Base-by-base conservation (phyloP, 176 grass and related monocot genomes). In the Eragrostis nindensis region DNA sequence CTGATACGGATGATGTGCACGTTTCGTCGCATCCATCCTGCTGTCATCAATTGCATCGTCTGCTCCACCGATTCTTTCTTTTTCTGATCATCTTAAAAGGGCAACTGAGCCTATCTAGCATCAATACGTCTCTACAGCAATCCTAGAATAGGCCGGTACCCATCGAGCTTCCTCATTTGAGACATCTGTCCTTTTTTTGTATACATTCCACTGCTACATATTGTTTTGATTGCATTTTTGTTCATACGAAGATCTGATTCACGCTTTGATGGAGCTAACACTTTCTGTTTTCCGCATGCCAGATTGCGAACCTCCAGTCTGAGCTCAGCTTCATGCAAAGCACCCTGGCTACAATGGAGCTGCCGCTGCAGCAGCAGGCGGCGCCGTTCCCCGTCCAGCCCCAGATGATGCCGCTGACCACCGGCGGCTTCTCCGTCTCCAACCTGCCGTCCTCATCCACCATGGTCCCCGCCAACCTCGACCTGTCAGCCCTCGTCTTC, bases 281-380 rank as follows among this genome's bases (percentile, higher is more conserved):
- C 13, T 63, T 79, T 42, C 38, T 38, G n/a, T n/a, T 62, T 72
- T 27, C 14, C 42, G 44, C 18, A 45, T 50, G 15, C 6, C 55
- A 95, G 93, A 90, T 95, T 38, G 87, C 81, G 15, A 90, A 77
- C 73, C 87, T 95, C 41, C 90, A 95, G 80, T 52, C 87, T 7
- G 93, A 95, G 73, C 84, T 95, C 12, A 80, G 79, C 65, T 95
- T 86, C 66, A 50, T 95, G 29, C 93, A 92, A 53, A 85, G 59
- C 13, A 89, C 92, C 38, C 84, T 92, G 7, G 70, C 78, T 4
- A 77, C 93, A 1, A 65, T 92, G 36, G 89, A 95, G 84, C 75
- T 91, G 19, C 92, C 92, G 0, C 78, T 86, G 7, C 93, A 85
- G 11, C 83, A 83, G 3, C 46, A 47, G 55, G n/a, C 22, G 21